Evolutionary conservation across 805 yeast genomes (phyloP).

Genomic region (Sugiyamaella mastotermitis): DNA sequence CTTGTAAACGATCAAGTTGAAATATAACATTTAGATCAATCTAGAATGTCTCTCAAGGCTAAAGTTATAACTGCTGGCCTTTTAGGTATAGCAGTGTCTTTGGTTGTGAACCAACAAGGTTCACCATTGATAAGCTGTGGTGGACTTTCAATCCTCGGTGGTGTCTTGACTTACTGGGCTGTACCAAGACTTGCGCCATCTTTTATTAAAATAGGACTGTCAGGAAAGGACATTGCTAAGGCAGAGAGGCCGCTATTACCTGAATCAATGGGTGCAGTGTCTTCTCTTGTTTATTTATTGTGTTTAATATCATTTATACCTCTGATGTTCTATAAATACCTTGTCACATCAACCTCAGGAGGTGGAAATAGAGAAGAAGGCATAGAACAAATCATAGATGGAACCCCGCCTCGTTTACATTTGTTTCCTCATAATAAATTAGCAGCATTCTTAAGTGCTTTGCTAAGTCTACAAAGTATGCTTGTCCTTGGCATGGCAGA

Average conservation of each 20-base stretch:
- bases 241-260: constrained; percentile 69
- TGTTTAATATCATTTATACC: constrained; percentile 84
- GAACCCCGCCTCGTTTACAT: constrained; percentile 10
- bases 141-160: constrained; percentile 68
- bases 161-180: constrained; percentile 48
- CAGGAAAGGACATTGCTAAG: constrained; percentile 80
- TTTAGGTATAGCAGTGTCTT: too few relatives aligned
- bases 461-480: constrained; percentile 78
- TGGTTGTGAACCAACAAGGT: constrained; percentile 19
- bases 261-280: constrained; percentile 88
- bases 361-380: constrained; percentile 51
- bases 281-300: constrained; percentile 74
- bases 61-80: too few relatives aligned
- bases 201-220: constrained; percentile 74
- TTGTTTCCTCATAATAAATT: constrained; percentile 74
- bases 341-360: constrained; percentile 53
- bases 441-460: constrained; percentile 79
- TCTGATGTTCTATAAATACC: constrained; percentile 71
- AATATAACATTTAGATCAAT: too few relatives aligned
- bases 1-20: too few relatives aligned
- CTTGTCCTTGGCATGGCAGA: constrained; percentile 84
- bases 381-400: constrained; percentile 18
- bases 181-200: constrained; percentile 64
- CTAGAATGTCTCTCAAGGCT: too few relatives aligned
- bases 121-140: constrained; percentile 53